phyloP scores from a whole-genome alignment of 441 rosid species.

The Pelargonium hybrid region DNA sequence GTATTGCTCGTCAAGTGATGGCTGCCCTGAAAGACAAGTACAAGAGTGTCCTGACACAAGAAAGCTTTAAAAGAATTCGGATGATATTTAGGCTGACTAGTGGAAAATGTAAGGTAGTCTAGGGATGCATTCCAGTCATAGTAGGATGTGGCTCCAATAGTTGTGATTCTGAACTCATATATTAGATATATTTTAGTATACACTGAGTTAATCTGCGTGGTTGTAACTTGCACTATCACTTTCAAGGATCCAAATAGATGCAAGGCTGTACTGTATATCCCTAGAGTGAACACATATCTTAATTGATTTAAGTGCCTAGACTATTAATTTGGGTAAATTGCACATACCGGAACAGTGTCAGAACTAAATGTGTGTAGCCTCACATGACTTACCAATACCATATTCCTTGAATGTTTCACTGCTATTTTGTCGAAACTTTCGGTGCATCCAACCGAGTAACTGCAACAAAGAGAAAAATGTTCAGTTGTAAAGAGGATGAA shows the following conservation, averaged over 20 bases:
- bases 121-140: not conserved
- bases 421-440: slow-evolving; percentile 56
- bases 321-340: not conserved
- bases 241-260: not conserved
- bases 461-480: slow-evolving; percentile 28
- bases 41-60: slow-evolving; percentile 39
- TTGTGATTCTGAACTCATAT: not conserved
- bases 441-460: slow-evolving; percentile 85
- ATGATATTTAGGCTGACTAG: slow-evolving; percentile 4
- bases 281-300: too few species aligned
- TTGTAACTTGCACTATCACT: not conserved
- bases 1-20: slow-evolving; percentile 50
- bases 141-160: not conserved
- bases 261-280: not conserved
- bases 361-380: slow-evolving; percentile 7
- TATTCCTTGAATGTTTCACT: slow-evolving; percentile 51
- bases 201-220: not conserved
- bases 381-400: slow-evolving; percentile 37
- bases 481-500: slow-evolving; percentile 3
- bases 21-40: slow-evolving; percentile 50
- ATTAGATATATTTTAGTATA: not conserved
- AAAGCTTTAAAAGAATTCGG: slow-evolving; percentile 13
- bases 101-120: slow-evolving; percentile 6
- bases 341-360: not conserved
- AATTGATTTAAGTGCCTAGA: not conserved